phyloP scores from a whole-genome alignment of 306 rosid genomes.

The peach (Prunus persica) region DNA sequence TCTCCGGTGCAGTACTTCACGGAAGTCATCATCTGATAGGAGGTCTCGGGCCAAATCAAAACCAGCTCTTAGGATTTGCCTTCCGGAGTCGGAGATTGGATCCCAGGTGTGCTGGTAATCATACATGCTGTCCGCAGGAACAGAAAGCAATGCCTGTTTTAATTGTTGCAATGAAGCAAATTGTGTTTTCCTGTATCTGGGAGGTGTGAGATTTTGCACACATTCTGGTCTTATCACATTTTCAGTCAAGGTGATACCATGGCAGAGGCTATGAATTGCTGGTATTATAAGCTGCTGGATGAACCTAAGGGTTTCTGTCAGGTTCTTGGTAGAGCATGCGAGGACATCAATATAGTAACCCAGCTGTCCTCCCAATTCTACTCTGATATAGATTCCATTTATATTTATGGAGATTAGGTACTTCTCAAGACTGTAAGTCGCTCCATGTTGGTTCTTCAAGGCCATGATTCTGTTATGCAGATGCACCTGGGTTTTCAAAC shows the following conservation, averaged over 20 bases:
- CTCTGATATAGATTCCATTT: constrained; percentile 79
- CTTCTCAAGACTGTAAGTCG: constrained; percentile 90
- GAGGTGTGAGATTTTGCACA: constrained; percentile 66
- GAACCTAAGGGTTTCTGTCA: constrained; percentile 78
- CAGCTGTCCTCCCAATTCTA: constrained; percentile 85
- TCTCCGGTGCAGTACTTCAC: constrained; percentile 81
- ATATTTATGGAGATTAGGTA: constrained; percentile 71
- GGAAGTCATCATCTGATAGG: constrained; percentile 83
- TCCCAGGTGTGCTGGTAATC: constrained; percentile 97
- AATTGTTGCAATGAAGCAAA: constrained; percentile 59
- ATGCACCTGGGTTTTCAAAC: constrained; percentile 61
- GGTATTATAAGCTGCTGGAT: constrained; percentile 78
- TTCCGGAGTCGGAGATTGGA: constrained; percentile 57
- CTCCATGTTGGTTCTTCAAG: constrained; percentile 74
- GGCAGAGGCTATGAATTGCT: constrained; percentile 72
- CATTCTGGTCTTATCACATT: constrained; percentile 80
- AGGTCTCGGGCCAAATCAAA: constrained; percentile 88
- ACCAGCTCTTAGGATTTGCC: constrained; percentile 53
- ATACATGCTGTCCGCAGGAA: constrained; percentile 92
- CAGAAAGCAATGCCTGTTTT: constrained; percentile 78
- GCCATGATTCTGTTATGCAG: constrained; percentile 76
- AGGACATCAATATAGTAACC: constrained; percentile 74
- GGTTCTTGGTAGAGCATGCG: constrained; percentile 80
- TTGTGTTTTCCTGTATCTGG: constrained; percentile 73
- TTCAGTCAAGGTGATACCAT: constrained; percentile 77